Conservation (phyloP, 176 grass and related monocot species). For the Oryza nivara region DNA sequence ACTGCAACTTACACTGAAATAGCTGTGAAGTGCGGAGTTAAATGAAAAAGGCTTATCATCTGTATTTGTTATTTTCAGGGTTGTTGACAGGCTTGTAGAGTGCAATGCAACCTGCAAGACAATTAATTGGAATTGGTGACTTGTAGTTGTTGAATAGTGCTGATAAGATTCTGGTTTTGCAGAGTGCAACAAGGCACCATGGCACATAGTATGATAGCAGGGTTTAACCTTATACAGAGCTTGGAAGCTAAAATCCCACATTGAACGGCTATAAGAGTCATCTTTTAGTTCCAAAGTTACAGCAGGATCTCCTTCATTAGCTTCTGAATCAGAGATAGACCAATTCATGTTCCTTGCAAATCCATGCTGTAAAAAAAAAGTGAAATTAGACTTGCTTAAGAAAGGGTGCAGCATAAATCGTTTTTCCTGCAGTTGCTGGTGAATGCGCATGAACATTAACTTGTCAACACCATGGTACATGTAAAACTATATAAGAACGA, state of each 20-base stretch:
- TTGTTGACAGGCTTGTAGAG: constrained; percentile 73
- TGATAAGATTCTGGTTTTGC: constrained; percentile 11
- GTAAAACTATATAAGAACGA: not conserved
- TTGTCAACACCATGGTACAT: constrained; percentile 10
- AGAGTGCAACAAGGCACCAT: constrained; percentile 14
- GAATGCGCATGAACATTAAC: constrained; percentile 21
- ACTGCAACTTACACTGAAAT: constrained; percentile 77
- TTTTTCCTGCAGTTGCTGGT: constrained; percentile 2
- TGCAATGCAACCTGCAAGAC: constrained; percentile 67
- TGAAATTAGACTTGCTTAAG: constrained; percentile 17
- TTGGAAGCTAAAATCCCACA: constrained; percentile 99
- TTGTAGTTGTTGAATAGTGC: constrained; percentile 8
- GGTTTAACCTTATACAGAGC: constrained; percentile 73
- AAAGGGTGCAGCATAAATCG: not conserved
- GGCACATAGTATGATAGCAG: constrained; percentile 15
- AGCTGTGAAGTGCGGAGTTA: constrained; percentile 89
- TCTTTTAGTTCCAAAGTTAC: constrained; percentile 91
- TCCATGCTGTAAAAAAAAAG: constrained; percentile 68
- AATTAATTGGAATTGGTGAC: not conserved
- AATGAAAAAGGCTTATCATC: constrained; percentile 83
- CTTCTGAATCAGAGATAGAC: constrained; percentile 85
- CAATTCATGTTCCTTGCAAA: constrained; percentile 95
- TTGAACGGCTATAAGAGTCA: constrained; percentile 79
- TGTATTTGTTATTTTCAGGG: constrained; percentile 74
- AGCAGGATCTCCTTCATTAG: constrained; percentile 64